Evolutionary conservation across 805 yeast species (phyloP).

Genomic region (Starmerella vaccinii): DNA sequence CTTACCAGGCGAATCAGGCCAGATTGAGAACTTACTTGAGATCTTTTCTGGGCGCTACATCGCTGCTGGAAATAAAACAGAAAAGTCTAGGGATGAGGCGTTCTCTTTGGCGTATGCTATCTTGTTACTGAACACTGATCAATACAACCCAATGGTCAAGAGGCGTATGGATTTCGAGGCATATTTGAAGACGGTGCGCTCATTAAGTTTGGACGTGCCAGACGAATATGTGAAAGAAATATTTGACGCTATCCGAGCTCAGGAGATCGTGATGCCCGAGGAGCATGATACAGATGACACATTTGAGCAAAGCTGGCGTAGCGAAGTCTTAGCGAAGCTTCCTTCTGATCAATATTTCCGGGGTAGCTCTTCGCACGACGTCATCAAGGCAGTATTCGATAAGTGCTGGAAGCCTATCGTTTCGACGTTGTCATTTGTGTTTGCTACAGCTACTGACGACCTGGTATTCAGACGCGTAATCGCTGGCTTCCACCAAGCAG

Average conservation of each 20-base stretch:
- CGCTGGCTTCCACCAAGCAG: conserved; percentile 77
- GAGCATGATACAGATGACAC: conserved; percentile 89
- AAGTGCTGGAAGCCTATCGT: conserved; percentile 54
- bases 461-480: conserved; percentile 77
- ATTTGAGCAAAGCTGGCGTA: conserved; percentile 64
- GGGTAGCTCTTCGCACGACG: conserved; percentile 32
- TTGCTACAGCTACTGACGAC: conserved; percentile 83
- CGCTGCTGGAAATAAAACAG: conserved; percentile 31
- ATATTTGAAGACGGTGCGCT: conserved; percentile 68
- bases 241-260: conserved; percentile 65
- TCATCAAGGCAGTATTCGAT: conserved; percentile 64
- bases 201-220: conserved; percentile 75
- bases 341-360: conserved; percentile 23
- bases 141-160: conserved; percentile 85
- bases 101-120: conserved; percentile 84
- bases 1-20: conserved; percentile 95
- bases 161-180: conserved; percentile 82
- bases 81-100: conserved; percentile 76
- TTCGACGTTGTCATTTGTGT: conserved; percentile 63
- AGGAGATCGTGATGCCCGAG: conserved; percentile 95
- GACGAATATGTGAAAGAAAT: conserved; percentile 75
- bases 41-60: conserved; percentile 75
- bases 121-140: conserved; percentile 88
- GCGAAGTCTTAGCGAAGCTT: conserved; percentile 25
- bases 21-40: conserved; percentile 85